These are phyloP conservation scores for Avena atlantica DNA, from an alignment of 176 grass and related monocot species.

Conservation along the genomic window DNA sequence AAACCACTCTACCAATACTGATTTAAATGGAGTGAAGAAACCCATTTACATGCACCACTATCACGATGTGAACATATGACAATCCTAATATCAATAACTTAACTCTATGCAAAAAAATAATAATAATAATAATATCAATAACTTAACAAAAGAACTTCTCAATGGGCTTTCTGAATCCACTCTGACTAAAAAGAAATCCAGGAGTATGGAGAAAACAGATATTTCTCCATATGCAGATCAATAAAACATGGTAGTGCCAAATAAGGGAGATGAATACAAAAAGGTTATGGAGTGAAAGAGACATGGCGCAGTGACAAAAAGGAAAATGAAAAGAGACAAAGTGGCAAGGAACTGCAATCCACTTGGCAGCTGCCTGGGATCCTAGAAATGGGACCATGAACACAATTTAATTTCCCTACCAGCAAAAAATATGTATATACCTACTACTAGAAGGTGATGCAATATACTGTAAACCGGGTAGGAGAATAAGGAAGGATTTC, in stretches of 20 bases:
- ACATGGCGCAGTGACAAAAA: not conserved
- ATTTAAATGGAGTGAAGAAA: slow-evolving; percentile 2
- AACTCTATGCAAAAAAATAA: too few relatives aligned
- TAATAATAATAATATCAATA: slow-evolving; percentile 37
- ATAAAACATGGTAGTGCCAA: not conserved
- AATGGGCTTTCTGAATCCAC: not conserved
- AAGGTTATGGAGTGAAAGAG: not conserved
- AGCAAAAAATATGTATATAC: not conserved
- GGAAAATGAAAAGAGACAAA: not conserved
- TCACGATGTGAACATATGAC: not conserved
- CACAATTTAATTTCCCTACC: slow-evolving; percentile 17
- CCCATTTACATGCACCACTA: not conserved
- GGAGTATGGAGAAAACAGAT: not conserved
- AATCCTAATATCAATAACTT: slow-evolving; percentile 32
- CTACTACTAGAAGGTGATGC: slow-evolving; percentile 4
- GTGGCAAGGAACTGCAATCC: not conserved
- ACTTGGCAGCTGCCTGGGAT: not conserved
- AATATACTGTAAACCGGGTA: not conserved
- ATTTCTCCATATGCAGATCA: slow-evolving; percentile 14
- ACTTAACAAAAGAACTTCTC: slow-evolving; percentile 18
- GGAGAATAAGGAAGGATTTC: slow-evolving; percentile 12
- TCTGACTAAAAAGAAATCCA: slow-evolving; percentile 3
- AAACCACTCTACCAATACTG: slow-evolving; percentile 15
- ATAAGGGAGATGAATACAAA: not conserved
- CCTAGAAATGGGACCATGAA: slow-evolving; percentile 20